Evolutionary conservation across 192 early-diverging fungal species (phyloP), one percentile per base, ranked within the genome.

Genomic region (Coemansia brasiliensis): DNA sequence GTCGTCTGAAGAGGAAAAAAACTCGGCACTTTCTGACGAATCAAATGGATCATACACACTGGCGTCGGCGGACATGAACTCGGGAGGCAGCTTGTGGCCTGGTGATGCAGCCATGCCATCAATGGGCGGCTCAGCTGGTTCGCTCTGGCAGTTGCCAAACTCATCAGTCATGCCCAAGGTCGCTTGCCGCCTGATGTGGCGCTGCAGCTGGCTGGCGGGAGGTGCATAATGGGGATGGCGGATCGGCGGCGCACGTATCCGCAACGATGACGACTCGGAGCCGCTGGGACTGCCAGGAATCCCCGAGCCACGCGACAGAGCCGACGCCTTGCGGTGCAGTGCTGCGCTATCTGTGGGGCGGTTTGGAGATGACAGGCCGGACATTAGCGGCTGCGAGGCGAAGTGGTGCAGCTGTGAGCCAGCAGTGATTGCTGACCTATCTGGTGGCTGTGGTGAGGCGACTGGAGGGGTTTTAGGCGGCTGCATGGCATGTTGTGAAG

Each of bases 41-140:
- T 79, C 81, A 38, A 82, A 72, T 4, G 77, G 67, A 25, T 82
- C 75, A 22, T 82, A 82, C n/a, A 73, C 74, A 37, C 59, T 76
- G 4, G 55, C 49, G 40, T 74, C 67, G 6, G 67, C 61, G 2
- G 70, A 73, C 52, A 60, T 38, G 22, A 58, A 59, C 59, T 78
- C 75, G 8, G 68, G 65, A 49, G 75, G 75, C 35, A 78, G 64
- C 61, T 72, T 72, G 65, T 32, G 49, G 42, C 55, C 56, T 2
- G 65, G 64, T 17, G 69, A 57, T 8, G 38, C 29, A 15, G 44
- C 52, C 40, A 58, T 11, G 44, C 48, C 21, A 24, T 46, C 45
- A 2, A 38, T 38, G n/a, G 6, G n/a, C 16, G 32, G 52, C n/a
- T 21, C 20, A 17, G 57, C 49, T 4, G 29, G 48, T 7, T 39